These are phyloP conservation scores for Paramecium sonneborni DNA, from an alignment of 73 alveolate species.

Conservation along the genomic window DNA sequence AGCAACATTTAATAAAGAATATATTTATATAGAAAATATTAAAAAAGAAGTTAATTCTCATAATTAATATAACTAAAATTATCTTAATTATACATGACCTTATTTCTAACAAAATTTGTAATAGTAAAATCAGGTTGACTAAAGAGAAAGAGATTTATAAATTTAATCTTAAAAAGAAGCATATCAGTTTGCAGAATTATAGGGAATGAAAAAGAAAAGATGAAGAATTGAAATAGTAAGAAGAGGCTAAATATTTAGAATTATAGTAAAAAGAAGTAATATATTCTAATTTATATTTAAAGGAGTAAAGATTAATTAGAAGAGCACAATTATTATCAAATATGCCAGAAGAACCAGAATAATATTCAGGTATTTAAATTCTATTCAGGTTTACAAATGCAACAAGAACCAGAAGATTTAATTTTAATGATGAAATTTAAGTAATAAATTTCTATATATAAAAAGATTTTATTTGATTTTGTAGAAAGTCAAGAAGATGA, in stretches of 20 bases:
- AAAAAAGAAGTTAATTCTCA: not conserved
- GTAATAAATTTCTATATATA: not conserved
- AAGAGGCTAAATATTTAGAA: not conserved
- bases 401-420: not conserved
- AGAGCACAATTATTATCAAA: not conserved
- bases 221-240: not conserved
- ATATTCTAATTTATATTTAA: not conserved
- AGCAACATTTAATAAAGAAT: not conserved
- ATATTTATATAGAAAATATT: not conserved
- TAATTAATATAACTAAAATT: not conserved
- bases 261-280: not conserved
- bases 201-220: not conserved
- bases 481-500: not conserved
- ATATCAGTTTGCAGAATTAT: not conserved
- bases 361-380: not conserved
- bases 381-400: not conserved
- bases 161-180: slow-evolving; percentile 17
- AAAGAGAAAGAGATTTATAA: not conserved
- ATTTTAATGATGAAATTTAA: not conserved
- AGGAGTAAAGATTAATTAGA: not conserved
- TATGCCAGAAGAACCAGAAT: slow-evolving; percentile 38
- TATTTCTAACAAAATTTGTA: not conserved
- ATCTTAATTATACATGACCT: not conserved
- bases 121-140: not conserved
- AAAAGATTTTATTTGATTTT: slow-evolving; percentile 46